phyloP scores from a whole-genome alignment of 2,329 filamentous ascomycete genomes.

The Colletotrichum noveboracense region DNA sequence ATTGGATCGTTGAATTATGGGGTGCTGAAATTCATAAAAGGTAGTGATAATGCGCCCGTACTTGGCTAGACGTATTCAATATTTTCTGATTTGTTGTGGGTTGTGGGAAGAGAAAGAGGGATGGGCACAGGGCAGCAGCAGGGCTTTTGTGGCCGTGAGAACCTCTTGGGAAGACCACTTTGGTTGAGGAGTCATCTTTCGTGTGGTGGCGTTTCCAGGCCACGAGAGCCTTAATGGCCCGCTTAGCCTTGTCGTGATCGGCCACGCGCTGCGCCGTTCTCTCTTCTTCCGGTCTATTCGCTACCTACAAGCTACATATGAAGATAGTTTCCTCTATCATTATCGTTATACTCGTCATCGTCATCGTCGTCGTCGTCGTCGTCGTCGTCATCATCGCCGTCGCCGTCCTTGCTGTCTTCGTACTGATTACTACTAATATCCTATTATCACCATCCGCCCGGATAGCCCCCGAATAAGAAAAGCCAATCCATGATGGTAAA shows the following conservation, averaged over 20 bases:
- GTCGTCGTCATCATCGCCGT: too few species aligned
- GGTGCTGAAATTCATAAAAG: background rate
- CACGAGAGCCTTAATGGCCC: background rate
- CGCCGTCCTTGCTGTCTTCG: background rate
- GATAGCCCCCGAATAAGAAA: too few species aligned
- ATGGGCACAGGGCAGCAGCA: background rate
- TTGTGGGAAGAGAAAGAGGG: background rate
- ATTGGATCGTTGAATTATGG: background rate
- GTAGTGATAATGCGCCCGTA: background rate
- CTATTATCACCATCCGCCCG: background rate
- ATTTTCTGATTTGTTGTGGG: background rate
- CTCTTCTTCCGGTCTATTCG: too few species aligned
- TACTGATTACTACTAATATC: background rate
- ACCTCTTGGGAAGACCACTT: background rate
- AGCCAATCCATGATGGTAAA: background rate
- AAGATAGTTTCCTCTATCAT: too few species aligned
- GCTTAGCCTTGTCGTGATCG: accelerated
- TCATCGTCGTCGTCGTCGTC: too few species aligned
- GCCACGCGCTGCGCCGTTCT: too few species aligned
- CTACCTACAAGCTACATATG: accelerated
- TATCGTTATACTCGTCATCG: too few species aligned
- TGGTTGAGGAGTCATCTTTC: background rate
- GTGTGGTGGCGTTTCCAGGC: background rate
- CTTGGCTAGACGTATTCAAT: background rate
- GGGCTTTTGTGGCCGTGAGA: background rate